These are phyloP conservation scores for Chrysanthemum makinoi DNA, from an alignment of 129 eudicot genomes.

Conservation along the genomic window DNA sequence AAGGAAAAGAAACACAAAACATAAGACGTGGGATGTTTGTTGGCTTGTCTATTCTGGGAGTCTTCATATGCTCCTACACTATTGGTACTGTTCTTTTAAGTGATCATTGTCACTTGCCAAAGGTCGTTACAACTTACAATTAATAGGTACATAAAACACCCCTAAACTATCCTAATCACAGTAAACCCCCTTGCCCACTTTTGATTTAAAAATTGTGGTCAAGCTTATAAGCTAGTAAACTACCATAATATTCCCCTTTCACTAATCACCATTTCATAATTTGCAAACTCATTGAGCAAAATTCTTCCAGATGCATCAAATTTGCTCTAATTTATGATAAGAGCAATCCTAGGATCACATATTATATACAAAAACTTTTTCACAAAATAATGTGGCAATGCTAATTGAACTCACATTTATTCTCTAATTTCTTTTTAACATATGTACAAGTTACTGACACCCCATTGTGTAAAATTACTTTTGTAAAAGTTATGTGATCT, in stretches of 20 bases:
- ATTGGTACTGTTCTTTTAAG: conserved; percentile 7
- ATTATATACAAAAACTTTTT: too few relatives aligned
- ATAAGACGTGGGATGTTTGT: conserved; percentile 41
- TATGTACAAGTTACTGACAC: too few relatives aligned
- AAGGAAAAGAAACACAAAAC: conserved; percentile 29
- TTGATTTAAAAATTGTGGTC: not conserved
- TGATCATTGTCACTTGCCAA: conserved; percentile 1
- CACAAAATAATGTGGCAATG: too few relatives aligned
- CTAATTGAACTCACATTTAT: too few relatives aligned
- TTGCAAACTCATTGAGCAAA: not conserved
- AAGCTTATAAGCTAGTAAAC: not conserved
- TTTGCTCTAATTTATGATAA: too few relatives aligned
- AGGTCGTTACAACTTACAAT: too few relatives aligned
- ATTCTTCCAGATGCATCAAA: not conserved
- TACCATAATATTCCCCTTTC: not conserved
- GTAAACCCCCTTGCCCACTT: not conserved
- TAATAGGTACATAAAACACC: conserved; percentile 8
- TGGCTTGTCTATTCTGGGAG: conserved; percentile 30
- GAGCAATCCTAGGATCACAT: too few relatives aligned
- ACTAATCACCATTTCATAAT: not conserved
- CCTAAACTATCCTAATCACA: not conserved
- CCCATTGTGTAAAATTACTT: not conserved
- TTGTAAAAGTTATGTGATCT: not conserved
- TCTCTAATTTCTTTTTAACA: too few relatives aligned
- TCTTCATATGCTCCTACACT: conserved; percentile 28